Percentiles rank a stretch among this genome's conserved stretches.
Evolutionary conservation across 1,139 yeast genomes (phyloP).

Genomic region (Scheffersomyces titani): DNA sequence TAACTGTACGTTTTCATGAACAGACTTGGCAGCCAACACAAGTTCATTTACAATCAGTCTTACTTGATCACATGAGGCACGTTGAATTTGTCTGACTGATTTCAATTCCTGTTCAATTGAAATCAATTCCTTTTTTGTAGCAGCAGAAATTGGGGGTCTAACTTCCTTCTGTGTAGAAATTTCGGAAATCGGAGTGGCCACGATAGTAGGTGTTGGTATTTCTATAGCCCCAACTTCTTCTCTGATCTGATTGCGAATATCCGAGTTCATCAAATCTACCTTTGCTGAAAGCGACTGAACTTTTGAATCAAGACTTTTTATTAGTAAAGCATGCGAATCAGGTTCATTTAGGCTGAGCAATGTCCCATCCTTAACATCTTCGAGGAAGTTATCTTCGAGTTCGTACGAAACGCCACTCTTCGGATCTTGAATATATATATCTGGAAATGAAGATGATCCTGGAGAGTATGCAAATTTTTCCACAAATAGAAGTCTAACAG

Average conservation of each 20-base stretch:
- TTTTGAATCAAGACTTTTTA: conserved; percentile 26
- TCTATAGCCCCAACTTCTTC: conserved; percentile 25
- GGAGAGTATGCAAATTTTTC: conserved; percentile 88
- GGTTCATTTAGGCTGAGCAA: conserved; percentile 56
- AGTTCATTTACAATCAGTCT: conserved; percentile 47
- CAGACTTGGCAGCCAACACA: conserved; percentile 47
- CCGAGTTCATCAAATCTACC: conserved; percentile 28
- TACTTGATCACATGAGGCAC: conserved; percentile 42
- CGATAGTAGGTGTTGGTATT: conserved; percentile 14
- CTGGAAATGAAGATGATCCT: conserved; percentile 71
- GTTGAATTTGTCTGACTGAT: conserved; percentile 62
- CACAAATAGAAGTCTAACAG: conserved; percentile 73
- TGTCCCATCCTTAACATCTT: conserved; percentile 61
- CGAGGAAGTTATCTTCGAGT: conserved; percentile 67
- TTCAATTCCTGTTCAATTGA: conserved; percentile 59
- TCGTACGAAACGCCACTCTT: conserved; percentile 68
- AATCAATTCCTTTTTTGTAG: conserved; percentile 21
- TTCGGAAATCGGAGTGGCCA: conserved; percentile 3
- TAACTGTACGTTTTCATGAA: conserved; percentile 43
- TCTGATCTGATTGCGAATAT: conserved; percentile 23
- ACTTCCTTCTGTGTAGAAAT: conserved; percentile 2
- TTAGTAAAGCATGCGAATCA: conserved; percentile 17
- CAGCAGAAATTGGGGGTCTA: not conserved
- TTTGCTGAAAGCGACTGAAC: conserved; percentile 31
- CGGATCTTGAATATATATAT: conserved; percentile 73